These are phyloP conservation scores for Drechmeria coniospora DNA, from an alignment of 2,329 filamentous ascomycete species.

Conservation along the genomic window DNA sequence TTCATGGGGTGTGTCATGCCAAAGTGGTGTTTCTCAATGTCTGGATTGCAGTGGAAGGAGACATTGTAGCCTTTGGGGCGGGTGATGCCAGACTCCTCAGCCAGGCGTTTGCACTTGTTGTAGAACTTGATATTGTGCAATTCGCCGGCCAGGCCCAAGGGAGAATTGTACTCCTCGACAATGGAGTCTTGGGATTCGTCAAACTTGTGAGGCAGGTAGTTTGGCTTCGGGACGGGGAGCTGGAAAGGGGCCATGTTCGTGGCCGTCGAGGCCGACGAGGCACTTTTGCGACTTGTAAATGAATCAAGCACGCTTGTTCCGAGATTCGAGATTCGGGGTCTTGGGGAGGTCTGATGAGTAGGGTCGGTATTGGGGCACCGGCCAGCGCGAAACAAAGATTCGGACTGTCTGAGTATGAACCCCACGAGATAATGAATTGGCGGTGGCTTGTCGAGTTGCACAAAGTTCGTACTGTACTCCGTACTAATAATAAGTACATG, in stretches of 20 bases:
- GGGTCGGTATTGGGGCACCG: too few species aligned
- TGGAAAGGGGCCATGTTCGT: slow-evolving; percentile 32
- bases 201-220: slow-evolving; percentile 41
- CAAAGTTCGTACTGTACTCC: too few species aligned
- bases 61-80: slow-evolving; percentile 77
- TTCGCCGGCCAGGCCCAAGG: slow-evolving; percentile 34
- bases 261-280: slow-evolving; percentile 2
- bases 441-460: too few species aligned
- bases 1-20: slow-evolving; percentile 98
- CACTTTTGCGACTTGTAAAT: too few species aligned
- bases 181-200: slow-evolving; percentile 36
- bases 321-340: too few species aligned
- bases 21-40: slow-evolving; percentile 94
- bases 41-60: slow-evolving; percentile 88
- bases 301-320: too few species aligned
- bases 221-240: slow-evolving; percentile 40
- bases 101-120: slow-evolving; percentile 40
- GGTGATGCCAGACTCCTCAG: slow-evolving; percentile 52
- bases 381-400: too few species aligned
- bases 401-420: too few species aligned
- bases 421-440: too few species aligned
- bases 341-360: too few species aligned
- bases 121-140: slow-evolving; percentile 41
- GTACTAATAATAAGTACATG: too few species aligned
- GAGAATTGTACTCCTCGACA: slow-evolving; percentile 35